Evolutionary conservation across 306 rosid genomes (phyloP), one percentile per base, ranked within the genome.

Genomic region (Vicia faba): DNA sequence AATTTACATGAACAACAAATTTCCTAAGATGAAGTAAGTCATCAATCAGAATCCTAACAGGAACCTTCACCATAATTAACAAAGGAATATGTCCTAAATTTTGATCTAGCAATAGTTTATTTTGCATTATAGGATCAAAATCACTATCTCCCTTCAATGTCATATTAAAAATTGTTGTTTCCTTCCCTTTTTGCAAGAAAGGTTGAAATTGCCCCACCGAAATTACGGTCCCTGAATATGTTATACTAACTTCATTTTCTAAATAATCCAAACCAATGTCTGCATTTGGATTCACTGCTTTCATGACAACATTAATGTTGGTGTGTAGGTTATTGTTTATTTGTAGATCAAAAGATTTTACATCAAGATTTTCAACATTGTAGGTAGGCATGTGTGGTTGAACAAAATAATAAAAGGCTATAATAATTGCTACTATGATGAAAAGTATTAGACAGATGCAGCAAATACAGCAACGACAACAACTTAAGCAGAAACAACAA

Each of bases 251-350:
- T 10, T 44, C 26, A 2, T 23, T 20, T 0, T 72, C 41, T 7
- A 80, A 87, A 53, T 83, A 81, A 5, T 38, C 10, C 36, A 89
- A 62, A 4, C 75, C 77, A 36, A 89, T 51, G 0, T 11, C 13
- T 16, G 65, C 11, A 64, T 86, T 89, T 4, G 85, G 85, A 62
- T 89, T 89, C 2, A 68, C 49, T 2, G 87, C 81, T 20, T 69
- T 69, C 5, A 86, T 76, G 18, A 38, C 49, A 18, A 80, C 41
- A 0, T 4, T 28, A 11, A 89, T 48, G 18, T 77, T 64, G 0
- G 80, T 8, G 53, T 20, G 13, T 46, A 89, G 60, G 64, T 45
- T 77, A 16, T 14, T 39, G 0, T 35, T 68, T 0, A 18, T 8
- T 46, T 12, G 3, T 8, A 84, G 3, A 1, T 73, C 73, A 49